phyloP scores from a whole-genome alignment of 1,284 basidiomycete genomes.

The Apiotrichum sp. region DNA sequence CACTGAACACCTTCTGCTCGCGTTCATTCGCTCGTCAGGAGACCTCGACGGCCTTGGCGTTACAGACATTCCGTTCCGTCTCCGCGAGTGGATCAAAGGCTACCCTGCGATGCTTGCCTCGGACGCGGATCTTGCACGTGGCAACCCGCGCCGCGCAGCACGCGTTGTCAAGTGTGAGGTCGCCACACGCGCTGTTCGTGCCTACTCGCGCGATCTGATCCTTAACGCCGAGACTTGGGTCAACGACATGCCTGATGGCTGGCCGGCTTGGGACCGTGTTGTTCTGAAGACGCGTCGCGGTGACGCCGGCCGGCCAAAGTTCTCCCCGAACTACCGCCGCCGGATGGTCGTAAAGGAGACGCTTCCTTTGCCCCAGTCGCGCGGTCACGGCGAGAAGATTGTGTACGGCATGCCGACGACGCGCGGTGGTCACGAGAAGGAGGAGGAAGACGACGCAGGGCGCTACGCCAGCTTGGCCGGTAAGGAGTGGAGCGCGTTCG shows the following conservation, averaged over 20 bases:
- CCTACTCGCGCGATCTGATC: conserved; percentile 74
- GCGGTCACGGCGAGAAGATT: neutral
- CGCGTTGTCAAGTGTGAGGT: conserved; percentile 64
- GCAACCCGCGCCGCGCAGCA: conserved; percentile 62
- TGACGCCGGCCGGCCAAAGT: conserved; percentile 32
- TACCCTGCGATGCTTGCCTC: conserved; percentile 64
- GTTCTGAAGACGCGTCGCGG: conserved; percentile 23
- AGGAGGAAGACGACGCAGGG: conserved; percentile 52
- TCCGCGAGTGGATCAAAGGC: conserved; percentile 78
- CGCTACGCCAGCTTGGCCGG: conserved; percentile 73
- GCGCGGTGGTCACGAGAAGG: neutral
- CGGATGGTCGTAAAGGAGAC: conserved; percentile 35
- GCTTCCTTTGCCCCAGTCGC: conserved; percentile 21
- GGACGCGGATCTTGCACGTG: conserved; percentile 40
- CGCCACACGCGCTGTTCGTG: conserved; percentile 68
- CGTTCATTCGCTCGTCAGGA: conserved; percentile 75
- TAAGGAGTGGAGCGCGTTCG: conserved; percentile 81
- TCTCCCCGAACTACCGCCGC: conserved; percentile 28
- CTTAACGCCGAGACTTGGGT: conserved; percentile 67
- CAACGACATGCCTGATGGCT: conserved; percentile 30
- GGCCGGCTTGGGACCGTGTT: conserved; percentile 39
- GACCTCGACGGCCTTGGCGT: conserved; percentile 52
- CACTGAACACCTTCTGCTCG: conserved; percentile 77
- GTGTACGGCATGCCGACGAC: conserved; percentile 4
- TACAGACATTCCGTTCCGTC: conserved; percentile 63